Conservation (phyloP, 306 rosid genomes). For the Cicer pinnatifidum region DNA sequence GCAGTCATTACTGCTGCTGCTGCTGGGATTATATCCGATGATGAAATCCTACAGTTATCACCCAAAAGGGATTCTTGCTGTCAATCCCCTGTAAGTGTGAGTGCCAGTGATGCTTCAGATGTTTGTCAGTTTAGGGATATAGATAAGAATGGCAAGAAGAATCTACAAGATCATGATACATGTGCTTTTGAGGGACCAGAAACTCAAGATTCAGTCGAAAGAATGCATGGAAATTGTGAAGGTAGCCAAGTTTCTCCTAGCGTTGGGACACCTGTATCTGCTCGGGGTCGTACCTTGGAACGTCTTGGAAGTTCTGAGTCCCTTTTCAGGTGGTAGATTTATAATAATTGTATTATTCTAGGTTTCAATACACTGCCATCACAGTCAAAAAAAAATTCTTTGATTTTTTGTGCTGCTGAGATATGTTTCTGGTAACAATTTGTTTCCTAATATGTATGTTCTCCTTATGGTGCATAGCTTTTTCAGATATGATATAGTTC, state of each 20-base stretch:
- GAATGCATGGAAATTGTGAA: slow-evolving; percentile 55
- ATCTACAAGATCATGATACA: slow-evolving; percentile 54
- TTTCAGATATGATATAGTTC: slow-evolving; percentile 27
- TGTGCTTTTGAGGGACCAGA: slow-evolving; percentile 56
- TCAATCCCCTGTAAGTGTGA: slow-evolving; percentile 67
- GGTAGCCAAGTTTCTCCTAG: slow-evolving; percentile 63
- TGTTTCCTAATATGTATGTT: slow-evolving; percentile 24
- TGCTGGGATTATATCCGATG: slow-evolving; percentile 75
- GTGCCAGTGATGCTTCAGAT: slow-evolving; percentile 74
- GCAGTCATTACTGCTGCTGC: slow-evolving; percentile 78
- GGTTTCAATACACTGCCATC: slow-evolving; percentile 19
- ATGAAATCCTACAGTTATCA: slow-evolving; percentile 55
- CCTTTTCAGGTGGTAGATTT: slow-evolving; percentile 71
- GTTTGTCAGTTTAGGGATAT: slow-evolving; percentile 57
- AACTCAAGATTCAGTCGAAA: slow-evolving; percentile 53
- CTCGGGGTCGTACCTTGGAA: slow-evolving; percentile 54
- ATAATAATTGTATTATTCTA: slow-evolving; percentile 25
- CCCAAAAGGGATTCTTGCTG: slow-evolving; percentile 60
- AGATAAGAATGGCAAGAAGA: slow-evolving; percentile 62
- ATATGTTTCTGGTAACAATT: slow-evolving; percentile 36
- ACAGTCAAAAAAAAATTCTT: slow-evolving; percentile 17
- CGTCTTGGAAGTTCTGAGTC: slow-evolving; percentile 75
- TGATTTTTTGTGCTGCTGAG: slow-evolving; percentile 17
- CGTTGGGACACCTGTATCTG: slow-evolving; percentile 50
- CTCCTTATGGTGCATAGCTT: slow-evolving; percentile 7